These are phyloP conservation scores for Capillidium heterosporum DNA, from an alignment of 371 early-diverging fungal genomes.

Conservation along the genomic window DNA sequence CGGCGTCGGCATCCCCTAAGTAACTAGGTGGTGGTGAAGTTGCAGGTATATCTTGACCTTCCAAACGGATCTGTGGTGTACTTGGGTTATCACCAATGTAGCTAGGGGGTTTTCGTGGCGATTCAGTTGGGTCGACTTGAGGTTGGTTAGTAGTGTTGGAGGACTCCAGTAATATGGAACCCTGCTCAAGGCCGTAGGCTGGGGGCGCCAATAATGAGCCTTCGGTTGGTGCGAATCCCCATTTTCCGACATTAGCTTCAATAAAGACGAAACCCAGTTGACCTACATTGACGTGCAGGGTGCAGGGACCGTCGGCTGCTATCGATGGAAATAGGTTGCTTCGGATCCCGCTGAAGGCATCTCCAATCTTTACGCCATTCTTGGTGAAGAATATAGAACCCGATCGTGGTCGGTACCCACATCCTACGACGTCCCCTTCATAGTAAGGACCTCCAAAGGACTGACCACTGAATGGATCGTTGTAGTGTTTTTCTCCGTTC, in stretches of 20 bases:
- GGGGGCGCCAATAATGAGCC: constrained; percentile 43
- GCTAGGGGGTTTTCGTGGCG: background rate
- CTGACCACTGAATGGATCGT: constrained; percentile 37
- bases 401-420: constrained; percentile 53
- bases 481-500: constrained; percentile 40
- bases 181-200: constrained; percentile 34
- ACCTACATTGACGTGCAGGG: constrained; percentile 38
- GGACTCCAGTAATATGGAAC: constrained; percentile 21
- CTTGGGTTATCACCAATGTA: constrained; percentile 8
- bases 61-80: background rate
- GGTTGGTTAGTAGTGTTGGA: background rate
- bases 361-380: constrained; percentile 45
- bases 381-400: constrained; percentile 62
- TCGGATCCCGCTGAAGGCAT: constrained; percentile 26
- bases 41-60: no score
- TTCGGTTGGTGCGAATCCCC: constrained; percentile 55
- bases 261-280: constrained; percentile 44
- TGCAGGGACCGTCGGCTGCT: constrained; percentile 40
- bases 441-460: constrained; percentile 34
- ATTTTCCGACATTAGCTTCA: constrained; percentile 69
- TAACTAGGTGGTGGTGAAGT: constrained; percentile 1
- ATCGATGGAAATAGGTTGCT: constrained; percentile 41
- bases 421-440: constrained; percentile 58
- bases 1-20: no score
- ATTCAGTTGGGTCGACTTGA: background rate